Conservation (phyloP, 2,329 filamentous ascomycete species). For the Pseudogymnoascus sp. region DNA sequence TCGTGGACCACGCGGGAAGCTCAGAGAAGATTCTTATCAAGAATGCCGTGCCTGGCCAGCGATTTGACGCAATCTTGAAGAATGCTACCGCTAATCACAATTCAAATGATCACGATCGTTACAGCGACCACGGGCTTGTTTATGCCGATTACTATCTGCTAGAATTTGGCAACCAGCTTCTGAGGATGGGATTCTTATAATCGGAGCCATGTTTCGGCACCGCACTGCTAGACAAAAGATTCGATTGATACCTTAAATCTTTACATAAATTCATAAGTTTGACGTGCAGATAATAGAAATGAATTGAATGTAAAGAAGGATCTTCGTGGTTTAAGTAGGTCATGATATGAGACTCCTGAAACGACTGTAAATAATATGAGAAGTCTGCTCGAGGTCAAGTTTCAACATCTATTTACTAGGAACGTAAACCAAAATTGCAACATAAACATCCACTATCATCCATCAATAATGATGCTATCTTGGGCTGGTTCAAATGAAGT, state of each 20-base stretch:
- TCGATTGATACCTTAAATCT: background rate
- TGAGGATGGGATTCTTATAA: conserved; percentile 30
- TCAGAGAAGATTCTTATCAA: conserved; percentile 6
- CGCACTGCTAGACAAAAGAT: background rate
- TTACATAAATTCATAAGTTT: background rate
- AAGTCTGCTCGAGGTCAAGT: background rate
- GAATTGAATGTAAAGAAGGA: background rate
- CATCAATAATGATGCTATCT: background rate
- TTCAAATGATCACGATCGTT: conserved; percentile 23
- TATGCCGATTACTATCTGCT: conserved; percentile 44
- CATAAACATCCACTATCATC: background rate
- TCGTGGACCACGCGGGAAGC: background rate
- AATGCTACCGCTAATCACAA: conserved; percentile 32
- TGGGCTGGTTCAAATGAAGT: background rate
- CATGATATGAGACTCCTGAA: background rate
- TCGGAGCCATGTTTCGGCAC: background rate
- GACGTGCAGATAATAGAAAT: background rate
- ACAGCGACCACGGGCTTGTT: conserved; percentile 36
- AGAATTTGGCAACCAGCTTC: conserved; percentile 41
- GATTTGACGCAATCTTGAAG: conserved; percentile 30
- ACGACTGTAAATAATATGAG: background rate
- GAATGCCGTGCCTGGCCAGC: conserved; percentile 9
- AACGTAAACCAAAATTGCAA: background rate
- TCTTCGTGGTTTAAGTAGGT: background rate
- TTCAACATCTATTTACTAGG: background rate